Conservation (phyloP, 2,329 filamentous ascomycete species). For the Curvularia sp. region DNA sequence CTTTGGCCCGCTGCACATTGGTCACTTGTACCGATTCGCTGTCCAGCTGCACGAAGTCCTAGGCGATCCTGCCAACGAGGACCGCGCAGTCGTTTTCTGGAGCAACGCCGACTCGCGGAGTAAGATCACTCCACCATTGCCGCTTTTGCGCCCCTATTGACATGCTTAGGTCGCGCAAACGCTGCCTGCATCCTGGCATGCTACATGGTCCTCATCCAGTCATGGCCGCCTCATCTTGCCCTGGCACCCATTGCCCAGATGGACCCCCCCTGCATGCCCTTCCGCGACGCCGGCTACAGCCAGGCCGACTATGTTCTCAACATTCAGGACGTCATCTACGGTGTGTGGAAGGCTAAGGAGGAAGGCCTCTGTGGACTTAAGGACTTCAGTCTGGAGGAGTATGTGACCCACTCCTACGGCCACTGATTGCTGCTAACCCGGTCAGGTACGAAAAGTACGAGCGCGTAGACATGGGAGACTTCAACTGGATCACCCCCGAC, state of each 20-base stretch:
- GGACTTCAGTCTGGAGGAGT: constrained; percentile 93
- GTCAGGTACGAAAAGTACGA: constrained; percentile 88
- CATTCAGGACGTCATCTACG: constrained; percentile 97
- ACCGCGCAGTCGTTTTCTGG: constrained; percentile 93
- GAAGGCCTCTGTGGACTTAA: constrained; percentile 89
- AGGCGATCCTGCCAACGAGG: constrained; percentile 87
- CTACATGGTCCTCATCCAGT: constrained; percentile 99
- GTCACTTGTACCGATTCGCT: constrained; percentile 94
- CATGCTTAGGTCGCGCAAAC: constrained; percentile 76
- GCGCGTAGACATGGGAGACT: constrained; percentile 96
- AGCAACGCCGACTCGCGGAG: constrained; percentile 90
- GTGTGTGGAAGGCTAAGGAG: constrained; percentile 98
- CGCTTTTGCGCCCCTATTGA: constrained; percentile 24
- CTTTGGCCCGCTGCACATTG: constrained; percentile 96
- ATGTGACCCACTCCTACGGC: constrained; percentile 37
- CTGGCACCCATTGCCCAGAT: constrained; percentile 95
- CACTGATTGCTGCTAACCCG: constrained; percentile 24
- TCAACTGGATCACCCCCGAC: constrained; percentile 97
- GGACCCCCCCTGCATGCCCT: constrained; percentile 97
- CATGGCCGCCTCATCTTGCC: constrained; percentile 94
- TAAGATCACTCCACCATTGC: constrained; percentile 55
- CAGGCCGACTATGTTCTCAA: constrained; percentile 96
- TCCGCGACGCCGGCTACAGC: constrained; percentile 97
- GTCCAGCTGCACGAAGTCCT: constrained; percentile 95
- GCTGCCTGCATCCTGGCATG: constrained; percentile 93